phyloP scores from a whole-genome alignment of 495 filamentous ascomycete species.

The Penicillium ochrochloron region DNA sequence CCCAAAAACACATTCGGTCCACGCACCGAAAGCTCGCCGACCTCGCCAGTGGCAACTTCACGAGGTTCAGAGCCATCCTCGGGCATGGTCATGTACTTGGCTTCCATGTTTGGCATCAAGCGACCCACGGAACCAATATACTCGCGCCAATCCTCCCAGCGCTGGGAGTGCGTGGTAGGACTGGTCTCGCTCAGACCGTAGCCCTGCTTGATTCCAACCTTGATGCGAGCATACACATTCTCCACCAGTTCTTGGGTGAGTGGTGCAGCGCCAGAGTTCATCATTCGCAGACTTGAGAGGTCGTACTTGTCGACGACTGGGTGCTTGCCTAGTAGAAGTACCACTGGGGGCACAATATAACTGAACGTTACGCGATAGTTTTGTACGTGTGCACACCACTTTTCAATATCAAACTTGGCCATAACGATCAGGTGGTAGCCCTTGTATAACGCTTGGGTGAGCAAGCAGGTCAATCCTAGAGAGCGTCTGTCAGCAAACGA shows the following conservation, averaged over 20 bases:
- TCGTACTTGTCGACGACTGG: constrained; percentile 80
- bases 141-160: constrained; percentile 76
- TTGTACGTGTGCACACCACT: constrained; percentile 77
- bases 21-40: constrained; percentile 67
- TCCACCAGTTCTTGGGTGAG: constrained; percentile 82
- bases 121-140: constrained; percentile 81
- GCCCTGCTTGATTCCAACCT: constrained; percentile 78
- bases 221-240: constrained; percentile 73
- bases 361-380: constrained; percentile 73
- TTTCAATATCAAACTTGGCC: constrained; percentile 81
- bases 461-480: constrained; percentile 68
- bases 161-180: constrained; percentile 60
- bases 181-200: constrained; percentile 88
- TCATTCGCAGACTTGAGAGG: constrained; percentile 75
- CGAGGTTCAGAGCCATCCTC: constrained; percentile 55
- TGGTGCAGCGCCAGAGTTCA: constrained; percentile 90
- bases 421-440: constrained; percentile 78
- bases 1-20: constrained; percentile 73
- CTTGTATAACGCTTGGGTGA: constrained; percentile 66
- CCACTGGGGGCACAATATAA: constrained; percentile 85
- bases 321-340: constrained; percentile 79
- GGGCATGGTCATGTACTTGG: constrained; percentile 72
- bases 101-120: constrained; percentile 79
- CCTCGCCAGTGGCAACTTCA: constrained; percentile 62
- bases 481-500: constrained; percentile 61